These are phyloP conservation scores for Boletales sp. DNA, from an alignment of 768 basidiomycete genomes.

Conservation along the genomic window DNA sequence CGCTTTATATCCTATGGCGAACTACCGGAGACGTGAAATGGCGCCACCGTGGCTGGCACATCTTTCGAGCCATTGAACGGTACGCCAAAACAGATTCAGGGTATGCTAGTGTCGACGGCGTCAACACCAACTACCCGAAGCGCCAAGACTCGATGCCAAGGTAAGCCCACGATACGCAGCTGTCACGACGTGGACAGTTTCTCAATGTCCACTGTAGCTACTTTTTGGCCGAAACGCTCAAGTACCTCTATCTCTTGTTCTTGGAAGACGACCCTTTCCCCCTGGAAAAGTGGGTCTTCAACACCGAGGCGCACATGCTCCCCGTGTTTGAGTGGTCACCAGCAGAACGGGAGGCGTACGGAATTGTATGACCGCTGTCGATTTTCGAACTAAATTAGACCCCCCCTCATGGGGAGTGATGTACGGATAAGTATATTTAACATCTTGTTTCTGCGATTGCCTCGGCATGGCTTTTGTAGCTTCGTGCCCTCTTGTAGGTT, in stretches of 20 bases:
- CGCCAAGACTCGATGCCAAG: constrained; percentile 66
- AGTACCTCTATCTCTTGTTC: constrained; percentile 73
- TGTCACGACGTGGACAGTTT: background rate
- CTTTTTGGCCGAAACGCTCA: constrained; percentile 59
- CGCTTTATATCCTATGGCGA: constrained; percentile 67
- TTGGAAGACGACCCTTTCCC: constrained; percentile 55
- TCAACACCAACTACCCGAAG: constrained; percentile 37
- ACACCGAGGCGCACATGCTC: constrained; percentile 72
- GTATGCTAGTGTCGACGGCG: constrained; percentile 53
- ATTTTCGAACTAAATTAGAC: too few relatives aligned
- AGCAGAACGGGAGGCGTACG: constrained; percentile 47
- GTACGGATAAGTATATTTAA: too few relatives aligned
- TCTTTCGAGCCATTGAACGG: constrained; percentile 64
- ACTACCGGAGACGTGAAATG: constrained; percentile 64
- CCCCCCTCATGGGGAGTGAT: too few relatives aligned
- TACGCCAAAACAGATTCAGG: constrained; percentile 54
- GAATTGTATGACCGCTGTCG: constrained; percentile 12
- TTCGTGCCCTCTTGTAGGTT: too few relatives aligned
- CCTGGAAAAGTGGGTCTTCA: constrained; percentile 56
- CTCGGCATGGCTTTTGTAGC: too few relatives aligned
- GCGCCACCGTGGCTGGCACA: constrained; percentile 66
- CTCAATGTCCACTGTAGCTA: constrained; percentile 31
- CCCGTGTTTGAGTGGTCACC: constrained; percentile 67
- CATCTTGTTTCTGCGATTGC: too few relatives aligned
- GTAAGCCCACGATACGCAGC: constrained; percentile 32